Conservation (phyloP, 179 eudicot species). For the Spinacia oleracea region DNA sequence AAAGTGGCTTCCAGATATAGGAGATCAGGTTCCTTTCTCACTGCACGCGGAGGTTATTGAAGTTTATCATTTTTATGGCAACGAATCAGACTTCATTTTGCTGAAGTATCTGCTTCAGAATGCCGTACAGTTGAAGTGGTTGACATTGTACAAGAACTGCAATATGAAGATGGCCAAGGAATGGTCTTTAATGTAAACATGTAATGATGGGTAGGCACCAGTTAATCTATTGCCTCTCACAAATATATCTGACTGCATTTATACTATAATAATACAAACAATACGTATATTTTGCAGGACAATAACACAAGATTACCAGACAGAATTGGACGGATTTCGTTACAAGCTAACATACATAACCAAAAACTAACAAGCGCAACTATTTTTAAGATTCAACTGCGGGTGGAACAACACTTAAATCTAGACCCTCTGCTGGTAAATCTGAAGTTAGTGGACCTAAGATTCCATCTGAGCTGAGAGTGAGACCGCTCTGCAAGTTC, state of each 20-base stretch:
- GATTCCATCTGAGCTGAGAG: slow-evolving; percentile 76
- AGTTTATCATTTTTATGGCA: not conserved
- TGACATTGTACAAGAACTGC: not conserved
- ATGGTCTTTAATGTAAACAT: not conserved
- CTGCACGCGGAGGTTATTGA: not conserved
- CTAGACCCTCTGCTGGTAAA: slow-evolving; percentile 74
- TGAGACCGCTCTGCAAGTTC: slow-evolving; percentile 80
- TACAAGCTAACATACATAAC: slow-evolving; percentile 22
- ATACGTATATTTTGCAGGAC: not conserved
- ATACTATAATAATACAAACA: slow-evolving; percentile 3
- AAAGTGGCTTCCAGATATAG: not conserved
- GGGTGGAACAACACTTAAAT: slow-evolving; percentile 60
- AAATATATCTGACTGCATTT: not conserved
- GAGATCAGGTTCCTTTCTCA: not conserved
- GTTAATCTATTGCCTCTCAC: not conserved
- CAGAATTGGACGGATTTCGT: not conserved
- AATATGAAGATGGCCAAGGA: not conserved
- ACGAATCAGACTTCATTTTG: not conserved
- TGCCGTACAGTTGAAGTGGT: not conserved
- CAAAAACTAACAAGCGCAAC: not conserved
- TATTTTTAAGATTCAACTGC: slow-evolving; percentile 46
- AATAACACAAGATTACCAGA: not conserved
- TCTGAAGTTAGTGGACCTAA: slow-evolving; percentile 65
- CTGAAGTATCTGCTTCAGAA: slow-evolving; percentile 7
- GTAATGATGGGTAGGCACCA: not conserved